Conservation (phyloP, 2,329 filamentous ascomycete species). For the Colletotrichum chlorophyti region DNA sequence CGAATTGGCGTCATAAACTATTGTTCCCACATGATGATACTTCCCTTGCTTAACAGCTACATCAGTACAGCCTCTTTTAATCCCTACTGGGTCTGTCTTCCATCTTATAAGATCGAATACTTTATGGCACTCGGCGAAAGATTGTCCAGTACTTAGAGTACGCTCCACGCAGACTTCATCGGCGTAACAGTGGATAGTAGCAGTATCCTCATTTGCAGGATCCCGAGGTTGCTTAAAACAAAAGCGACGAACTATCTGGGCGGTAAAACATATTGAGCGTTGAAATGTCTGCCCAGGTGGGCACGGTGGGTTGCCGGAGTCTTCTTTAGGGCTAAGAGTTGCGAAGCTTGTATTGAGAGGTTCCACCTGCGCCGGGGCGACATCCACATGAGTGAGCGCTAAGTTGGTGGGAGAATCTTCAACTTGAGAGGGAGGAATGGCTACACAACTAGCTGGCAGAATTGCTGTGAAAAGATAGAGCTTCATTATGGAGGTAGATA, state of each 20-base stretch:
- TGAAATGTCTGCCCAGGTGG: background rate
- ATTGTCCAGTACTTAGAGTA: background rate
- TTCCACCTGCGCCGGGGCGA: background rate
- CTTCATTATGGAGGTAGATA: background rate
- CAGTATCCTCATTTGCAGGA: background rate
- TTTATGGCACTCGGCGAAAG: background rate
- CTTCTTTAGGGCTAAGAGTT: background rate
- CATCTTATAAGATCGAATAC: background rate
- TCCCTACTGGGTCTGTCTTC: background rate
- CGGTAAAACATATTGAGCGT: background rate
- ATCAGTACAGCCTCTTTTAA: background rate
- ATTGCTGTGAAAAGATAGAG: background rate
- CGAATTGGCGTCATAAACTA: background rate
- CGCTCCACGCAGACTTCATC: background rate
- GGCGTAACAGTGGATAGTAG: background rate
- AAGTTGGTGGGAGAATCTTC: background rate
- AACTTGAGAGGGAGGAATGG: background rate
- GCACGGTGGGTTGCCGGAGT: background rate
- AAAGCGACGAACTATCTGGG: background rate
- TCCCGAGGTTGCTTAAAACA: background rate
- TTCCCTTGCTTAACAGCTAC: background rate
- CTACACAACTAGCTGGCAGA: background rate
- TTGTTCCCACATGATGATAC: background rate
- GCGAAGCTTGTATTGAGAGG: background rate
- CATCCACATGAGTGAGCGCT: background rate